These are phyloP conservation scores for Eimeria necatrix DNA, from an alignment of 169 alveolate species.

Conservation along the genomic window DNA sequence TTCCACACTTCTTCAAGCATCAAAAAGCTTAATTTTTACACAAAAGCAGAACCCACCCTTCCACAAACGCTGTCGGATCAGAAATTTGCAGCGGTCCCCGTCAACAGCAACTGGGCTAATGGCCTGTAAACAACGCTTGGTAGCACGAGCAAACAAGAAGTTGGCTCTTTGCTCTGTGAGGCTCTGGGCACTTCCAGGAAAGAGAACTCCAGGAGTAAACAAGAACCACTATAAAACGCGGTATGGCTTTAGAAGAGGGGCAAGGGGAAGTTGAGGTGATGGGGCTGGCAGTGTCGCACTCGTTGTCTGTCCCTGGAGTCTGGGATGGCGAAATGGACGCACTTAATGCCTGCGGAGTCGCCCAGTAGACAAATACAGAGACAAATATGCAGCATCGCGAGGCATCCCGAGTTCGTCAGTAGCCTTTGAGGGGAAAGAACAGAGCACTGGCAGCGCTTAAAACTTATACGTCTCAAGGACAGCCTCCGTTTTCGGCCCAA, in stretches of 20 bases:
- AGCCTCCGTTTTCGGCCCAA: too few species aligned
- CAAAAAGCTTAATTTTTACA: too few species aligned
- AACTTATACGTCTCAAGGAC: too few species aligned
- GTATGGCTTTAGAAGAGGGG: background rate
- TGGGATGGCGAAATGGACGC: slow-evolving; percentile 91
- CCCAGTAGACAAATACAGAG: background rate
- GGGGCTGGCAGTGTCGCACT: slow-evolving; percentile 64
- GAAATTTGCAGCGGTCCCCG: slow-evolving; percentile 92
- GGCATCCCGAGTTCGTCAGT: background rate
- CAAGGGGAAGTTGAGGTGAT: background rate
- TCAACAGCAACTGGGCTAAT: slow-evolving; percentile 90
- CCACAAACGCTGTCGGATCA: slow-evolving; percentile 92
- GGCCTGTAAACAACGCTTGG: slow-evolving; percentile 81
- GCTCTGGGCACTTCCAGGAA: background rate
- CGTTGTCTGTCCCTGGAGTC: slow-evolving; percentile 92
- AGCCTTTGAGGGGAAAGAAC: too few species aligned
- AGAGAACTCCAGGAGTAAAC: background rate
- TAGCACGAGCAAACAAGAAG: background rate
- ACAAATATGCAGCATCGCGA: background rate
- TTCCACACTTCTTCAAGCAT: too few species aligned
- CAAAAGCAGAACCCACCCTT: slow-evolving; percentile 62
- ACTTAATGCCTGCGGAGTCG: slow-evolving; percentile 85
- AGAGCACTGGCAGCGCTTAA: too few species aligned
- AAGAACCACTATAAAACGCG: background rate
- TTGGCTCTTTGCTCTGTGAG: background rate